Percentiles rank a stretch among this genome's conserved stretches.
These are phyloP conservation scores for Syncephalastrum racemosum DNA, from an alignment of 371 early-diverging fungal species.

Conservation along the genomic window DNA sequence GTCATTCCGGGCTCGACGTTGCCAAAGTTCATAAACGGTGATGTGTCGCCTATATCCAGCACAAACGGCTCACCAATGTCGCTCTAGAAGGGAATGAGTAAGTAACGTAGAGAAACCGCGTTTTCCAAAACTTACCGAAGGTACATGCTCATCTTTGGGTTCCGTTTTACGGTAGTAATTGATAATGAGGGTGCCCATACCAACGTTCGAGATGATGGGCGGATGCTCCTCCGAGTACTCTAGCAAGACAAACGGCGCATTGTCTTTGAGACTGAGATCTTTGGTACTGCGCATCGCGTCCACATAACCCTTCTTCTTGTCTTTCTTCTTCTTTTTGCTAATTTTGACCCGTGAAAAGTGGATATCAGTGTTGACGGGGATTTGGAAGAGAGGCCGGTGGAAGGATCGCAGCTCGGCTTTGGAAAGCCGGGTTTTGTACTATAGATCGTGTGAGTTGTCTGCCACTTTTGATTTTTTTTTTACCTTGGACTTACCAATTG, in stretches of 20 bases:
- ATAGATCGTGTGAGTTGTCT: slow-evolving; percentile 1
- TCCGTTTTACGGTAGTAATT: slow-evolving; percentile 97
- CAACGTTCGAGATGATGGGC: slow-evolving; percentile 91
- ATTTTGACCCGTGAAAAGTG: slow-evolving; percentile 70
- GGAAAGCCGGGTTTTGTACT: slow-evolving; percentile 89
- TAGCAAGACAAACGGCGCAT: slow-evolving; percentile 80
- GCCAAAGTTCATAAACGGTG: slow-evolving; percentile 97
- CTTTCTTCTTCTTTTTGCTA: slow-evolving; percentile 75
- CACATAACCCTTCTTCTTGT: slow-evolving; percentile 68
- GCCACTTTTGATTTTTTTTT: background rate
- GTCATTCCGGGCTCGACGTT: slow-evolving; percentile 93
- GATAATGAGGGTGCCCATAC: slow-evolving; percentile 97
- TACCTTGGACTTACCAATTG: slow-evolving; percentile 58
- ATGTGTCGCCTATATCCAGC: slow-evolving; percentile 93
- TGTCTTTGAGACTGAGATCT: slow-evolving; percentile 92
- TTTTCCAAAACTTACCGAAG: slow-evolving; percentile 46
- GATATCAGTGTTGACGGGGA: slow-evolving; percentile 58
- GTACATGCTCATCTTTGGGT: slow-evolving; percentile 78
- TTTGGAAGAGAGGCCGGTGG: slow-evolving; percentile 87
- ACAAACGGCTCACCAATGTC: slow-evolving; percentile 87
- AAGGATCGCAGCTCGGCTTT: slow-evolving; percentile 91
- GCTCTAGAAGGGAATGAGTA: slow-evolving; percentile 25
- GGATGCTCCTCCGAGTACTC: slow-evolving; percentile 99
- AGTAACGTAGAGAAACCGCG: background rate
- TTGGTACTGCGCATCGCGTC: slow-evolving; percentile 83